Conservation (phyloP, 768 basidiomycete genomes). For the Pisolithus orientalis region DNA sequence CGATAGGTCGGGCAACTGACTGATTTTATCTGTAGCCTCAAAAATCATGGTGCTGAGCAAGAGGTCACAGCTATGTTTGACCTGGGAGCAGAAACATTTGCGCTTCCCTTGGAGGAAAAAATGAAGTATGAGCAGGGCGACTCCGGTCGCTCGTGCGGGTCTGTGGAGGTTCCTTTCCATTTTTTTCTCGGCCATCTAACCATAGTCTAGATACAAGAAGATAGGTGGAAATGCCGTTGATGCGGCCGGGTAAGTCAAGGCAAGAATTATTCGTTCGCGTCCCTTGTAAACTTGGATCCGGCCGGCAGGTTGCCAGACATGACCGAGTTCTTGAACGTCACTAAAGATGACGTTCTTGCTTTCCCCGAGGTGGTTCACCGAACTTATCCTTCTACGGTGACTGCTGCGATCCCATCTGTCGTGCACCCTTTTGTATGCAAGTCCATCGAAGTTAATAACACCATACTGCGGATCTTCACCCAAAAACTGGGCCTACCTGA, state of each 20-base stretch:
- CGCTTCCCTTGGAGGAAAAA: constrained; percentile 36
- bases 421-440: constrained; percentile 53
- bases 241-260: constrained; percentile 37
- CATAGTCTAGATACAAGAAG: constrained; percentile 45
- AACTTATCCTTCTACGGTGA: constrained; percentile 50
- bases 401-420: constrained; percentile 41
- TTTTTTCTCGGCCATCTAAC: neutral
- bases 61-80: constrained; percentile 36
- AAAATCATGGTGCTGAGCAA: constrained; percentile 36
- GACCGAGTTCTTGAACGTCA: constrained; percentile 59
- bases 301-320: constrained; percentile 34
- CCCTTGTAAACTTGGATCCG: neutral
- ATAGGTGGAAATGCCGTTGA: constrained; percentile 58
- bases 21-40: constrained; percentile 24
- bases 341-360: constrained; percentile 62
- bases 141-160: constrained; percentile 35
- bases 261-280: neutral
- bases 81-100: constrained; percentile 36
- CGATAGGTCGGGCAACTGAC: neutral
- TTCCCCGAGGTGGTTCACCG: constrained; percentile 50
- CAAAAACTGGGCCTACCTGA: constrained; percentile 46
- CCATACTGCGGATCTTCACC: constrained; percentile 49
- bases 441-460: constrained; percentile 50
- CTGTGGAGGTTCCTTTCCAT: neutral
- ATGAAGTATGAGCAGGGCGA: constrained; percentile 39